Percentiles rank a stretch among this genome's conserved stretches.
phyloP scores from a whole-genome alignment of 2,329 filamentous ascomycete species.

The Thielaviopsis punctulata region DNA sequence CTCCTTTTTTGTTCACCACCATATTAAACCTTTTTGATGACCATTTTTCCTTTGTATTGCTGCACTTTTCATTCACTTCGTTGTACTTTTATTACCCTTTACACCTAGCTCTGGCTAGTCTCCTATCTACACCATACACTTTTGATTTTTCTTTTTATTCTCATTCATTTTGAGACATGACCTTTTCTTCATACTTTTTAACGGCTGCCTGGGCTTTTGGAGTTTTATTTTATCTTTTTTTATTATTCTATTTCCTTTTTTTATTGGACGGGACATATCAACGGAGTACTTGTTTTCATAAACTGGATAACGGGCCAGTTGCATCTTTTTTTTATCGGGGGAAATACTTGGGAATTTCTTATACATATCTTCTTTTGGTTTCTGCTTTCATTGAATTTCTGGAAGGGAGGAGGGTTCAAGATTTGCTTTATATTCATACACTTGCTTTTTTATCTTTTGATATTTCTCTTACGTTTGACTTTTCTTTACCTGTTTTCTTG shows the following conservation, averaged over 20 bases:
- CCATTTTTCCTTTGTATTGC: neutral
- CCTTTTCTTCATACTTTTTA: neutral
- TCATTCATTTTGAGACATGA: neutral
- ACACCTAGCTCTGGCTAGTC: neutral
- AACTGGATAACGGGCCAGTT: neutral
- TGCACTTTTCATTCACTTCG: neutral
- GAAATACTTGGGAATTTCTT: neutral
- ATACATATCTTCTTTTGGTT: neutral
- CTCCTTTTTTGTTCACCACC: neutral
- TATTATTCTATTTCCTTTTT: neutral
- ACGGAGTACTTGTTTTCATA: neutral
- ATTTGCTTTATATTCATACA: neutral
- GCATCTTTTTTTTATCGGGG: neutral
- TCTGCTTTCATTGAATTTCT: neutral
- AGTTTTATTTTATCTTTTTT: neutral
- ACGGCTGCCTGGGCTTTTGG: neutral
- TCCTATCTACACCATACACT: neutral
- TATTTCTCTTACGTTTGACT: neutral
- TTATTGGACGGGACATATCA: neutral
- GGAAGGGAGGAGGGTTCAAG: neutral
- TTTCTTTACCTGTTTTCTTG: neutral
- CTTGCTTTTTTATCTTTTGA: neutral
- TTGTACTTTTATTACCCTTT: conserved; percentile 1
- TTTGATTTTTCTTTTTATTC: neutral
- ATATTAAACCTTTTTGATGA: neutral